Evolutionary conservation across 176 grass and related monocot genomes (phyloP).

Genomic region (Cocos nucifera): DNA sequence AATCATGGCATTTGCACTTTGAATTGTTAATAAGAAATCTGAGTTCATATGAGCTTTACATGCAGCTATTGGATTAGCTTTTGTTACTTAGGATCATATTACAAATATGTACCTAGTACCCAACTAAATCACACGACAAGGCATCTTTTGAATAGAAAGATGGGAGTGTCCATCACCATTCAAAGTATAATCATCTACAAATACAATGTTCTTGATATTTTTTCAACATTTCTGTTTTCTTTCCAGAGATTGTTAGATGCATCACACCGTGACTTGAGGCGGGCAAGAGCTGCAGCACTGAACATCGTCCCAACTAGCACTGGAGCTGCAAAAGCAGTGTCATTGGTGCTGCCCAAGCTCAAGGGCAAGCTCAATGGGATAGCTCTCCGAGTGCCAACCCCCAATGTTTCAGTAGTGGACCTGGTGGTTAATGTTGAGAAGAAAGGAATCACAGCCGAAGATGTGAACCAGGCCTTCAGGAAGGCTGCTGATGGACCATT

Average conservation of each 20-base stretch:
- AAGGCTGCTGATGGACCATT: conserved; percentile 54
- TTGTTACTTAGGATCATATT: too few species aligned
- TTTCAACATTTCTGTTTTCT: too few species aligned
- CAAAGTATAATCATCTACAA: too few species aligned
- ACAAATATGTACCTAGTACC: too few species aligned
- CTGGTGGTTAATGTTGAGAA: conserved; percentile 85
- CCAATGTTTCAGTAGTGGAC: conserved; percentile 95
- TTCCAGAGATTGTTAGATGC: conserved; percentile 77
- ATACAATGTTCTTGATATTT: too few species aligned
- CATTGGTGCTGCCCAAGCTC: conserved; percentile 81
- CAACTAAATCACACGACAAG: too few species aligned
- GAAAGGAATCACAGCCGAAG: conserved; percentile 72
- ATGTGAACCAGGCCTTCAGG: conserved; percentile 77
- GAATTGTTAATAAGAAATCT: too few species aligned
- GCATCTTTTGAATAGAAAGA: too few species aligned
- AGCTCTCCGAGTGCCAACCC: conserved; percentile 93
- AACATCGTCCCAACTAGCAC: conserved; percentile 99
- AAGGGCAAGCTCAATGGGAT: conserved; percentile 99
- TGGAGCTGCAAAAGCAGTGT: conserved; percentile 80
- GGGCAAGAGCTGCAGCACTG: conserved; percentile 74
- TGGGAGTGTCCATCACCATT: too few species aligned
- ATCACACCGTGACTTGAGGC: conserved; percentile 77
- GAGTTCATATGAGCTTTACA: too few species aligned
- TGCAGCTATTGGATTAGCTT: too few species aligned
- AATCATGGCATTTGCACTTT: too few species aligned